A percentile compares a stretch with the other conserved stretches of the same genome.
These are phyloP conservation scores for Cladophialophora chaetospira DNA, from an alignment of 2,329 filamentous ascomycete genomes.

Conservation along the genomic window DNA sequence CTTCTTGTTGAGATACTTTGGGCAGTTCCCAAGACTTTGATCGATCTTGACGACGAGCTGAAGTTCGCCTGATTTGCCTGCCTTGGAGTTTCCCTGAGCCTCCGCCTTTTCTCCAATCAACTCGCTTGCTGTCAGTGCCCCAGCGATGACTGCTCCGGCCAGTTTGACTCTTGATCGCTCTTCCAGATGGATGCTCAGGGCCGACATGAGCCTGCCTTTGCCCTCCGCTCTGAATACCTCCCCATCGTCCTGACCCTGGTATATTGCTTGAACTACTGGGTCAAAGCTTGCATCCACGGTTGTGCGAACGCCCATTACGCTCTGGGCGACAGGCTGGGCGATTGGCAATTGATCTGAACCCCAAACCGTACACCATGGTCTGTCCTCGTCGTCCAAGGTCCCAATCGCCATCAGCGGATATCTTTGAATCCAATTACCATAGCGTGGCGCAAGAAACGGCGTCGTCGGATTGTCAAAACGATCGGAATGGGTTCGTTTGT, in stretches of 20 bases:
- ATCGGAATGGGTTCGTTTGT: constrained; percentile 60
- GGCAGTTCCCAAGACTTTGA: constrained; percentile 61
- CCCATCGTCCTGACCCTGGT: constrained; percentile 51
- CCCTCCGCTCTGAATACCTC: constrained; percentile 47
- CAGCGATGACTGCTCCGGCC: constrained; percentile 68
- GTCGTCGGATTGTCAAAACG: constrained; percentile 66
- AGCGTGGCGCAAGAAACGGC: constrained; percentile 62
- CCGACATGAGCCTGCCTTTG: constrained; percentile 58
- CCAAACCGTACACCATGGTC: constrained; percentile 77
- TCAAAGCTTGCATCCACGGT: constrained; percentile 64
- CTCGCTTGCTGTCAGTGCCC: constrained; percentile 50
- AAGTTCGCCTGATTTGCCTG: constrained; percentile 41
- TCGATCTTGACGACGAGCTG: constrained; percentile 69
- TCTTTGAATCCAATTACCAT: constrained; percentile 60
- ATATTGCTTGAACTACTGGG: constrained; percentile 68
- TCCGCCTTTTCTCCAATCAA: constrained; percentile 33
- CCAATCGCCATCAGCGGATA: constrained; percentile 74
- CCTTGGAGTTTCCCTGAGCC: constrained; percentile 2
- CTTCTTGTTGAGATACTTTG: constrained; percentile 79
- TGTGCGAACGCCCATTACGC: constrained; percentile 64
- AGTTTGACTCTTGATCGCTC: constrained; percentile 73
- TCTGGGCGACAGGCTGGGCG: constrained; percentile 60
- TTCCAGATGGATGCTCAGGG: constrained; percentile 64
- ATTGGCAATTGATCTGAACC: constrained; percentile 70
- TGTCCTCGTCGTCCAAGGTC: constrained; percentile 57